These are phyloP conservation scores for Geranomyces variabilis DNA, from an alignment of 192 early-diverging fungal genomes.

Conservation along the genomic window DNA sequence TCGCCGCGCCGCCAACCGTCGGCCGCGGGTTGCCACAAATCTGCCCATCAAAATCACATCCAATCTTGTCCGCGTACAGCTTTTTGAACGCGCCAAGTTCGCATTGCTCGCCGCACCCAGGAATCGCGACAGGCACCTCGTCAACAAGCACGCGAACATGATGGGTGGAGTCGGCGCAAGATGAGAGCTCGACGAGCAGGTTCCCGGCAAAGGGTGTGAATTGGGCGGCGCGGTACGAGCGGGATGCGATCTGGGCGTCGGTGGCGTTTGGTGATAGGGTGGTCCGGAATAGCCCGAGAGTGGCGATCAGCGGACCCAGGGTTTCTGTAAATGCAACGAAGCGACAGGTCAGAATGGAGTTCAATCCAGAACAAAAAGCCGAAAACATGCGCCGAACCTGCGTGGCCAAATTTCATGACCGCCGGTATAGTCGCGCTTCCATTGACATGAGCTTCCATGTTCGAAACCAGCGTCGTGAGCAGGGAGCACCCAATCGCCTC, in stretches of 20 bases:
- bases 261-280: constrained; percentile 7
- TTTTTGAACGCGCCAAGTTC: constrained; percentile 16
- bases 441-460: constrained; percentile 27
- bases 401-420: constrained; percentile 20
- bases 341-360: too few species aligned
- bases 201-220: constrained; percentile 39
- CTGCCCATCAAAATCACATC: constrained; percentile 37
- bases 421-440: constrained; percentile 8
- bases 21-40: not conserved
- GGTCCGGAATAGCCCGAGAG: constrained; percentile 35
- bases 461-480: constrained; percentile 26
- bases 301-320: constrained; percentile 32
- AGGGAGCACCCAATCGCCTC: constrained; percentile 36
- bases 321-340: constrained; percentile 22
- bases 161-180: constrained; percentile 14
- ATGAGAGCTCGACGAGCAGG: constrained; percentile 36
- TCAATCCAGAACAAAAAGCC: too few species aligned
- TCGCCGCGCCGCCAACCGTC: constrained; percentile 5
- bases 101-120: constrained; percentile 29
- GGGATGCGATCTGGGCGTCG: constrained; percentile 22
- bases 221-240: constrained; percentile 15
- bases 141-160: constrained; percentile 27
- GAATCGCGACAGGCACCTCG: constrained; percentile 30
- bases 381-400: not conserved
- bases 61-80: constrained; percentile 31